Percentiles rank a stretch among this genome's conserved stretches.
Evolutionary conservation across 2,329 filamentous ascomycete species (phyloP).

Genomic region (Furcasterigmium furcatum): DNA sequence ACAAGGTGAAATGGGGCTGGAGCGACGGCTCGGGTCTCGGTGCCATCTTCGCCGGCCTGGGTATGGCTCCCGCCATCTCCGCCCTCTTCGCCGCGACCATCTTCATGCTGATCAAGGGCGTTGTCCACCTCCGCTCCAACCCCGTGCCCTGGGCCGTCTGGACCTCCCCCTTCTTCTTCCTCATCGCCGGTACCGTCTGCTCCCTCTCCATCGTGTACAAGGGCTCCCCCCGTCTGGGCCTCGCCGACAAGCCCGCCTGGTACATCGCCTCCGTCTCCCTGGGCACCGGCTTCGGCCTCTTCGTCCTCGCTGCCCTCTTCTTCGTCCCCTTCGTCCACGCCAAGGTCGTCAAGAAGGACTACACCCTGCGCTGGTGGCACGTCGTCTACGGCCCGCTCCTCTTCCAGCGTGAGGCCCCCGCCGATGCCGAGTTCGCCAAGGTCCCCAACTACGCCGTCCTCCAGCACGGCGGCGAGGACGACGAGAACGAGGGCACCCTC

Average conservation of each 20-base stretch:
- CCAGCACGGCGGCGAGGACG: constrained; percentile 57
- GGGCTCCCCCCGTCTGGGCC: constrained; percentile 65
- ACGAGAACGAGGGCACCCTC: constrained; percentile 19
- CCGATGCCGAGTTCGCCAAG: constrained; percentile 51
- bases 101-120: constrained; percentile 69
- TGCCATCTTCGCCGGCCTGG: constrained; percentile 68
- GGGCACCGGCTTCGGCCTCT: constrained; percentile 59
- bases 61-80: constrained; percentile 68
- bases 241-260: constrained; percentile 64
- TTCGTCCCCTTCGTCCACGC: constrained; percentile 70
- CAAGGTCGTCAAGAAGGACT: constrained; percentile 66
- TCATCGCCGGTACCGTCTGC: constrained; percentile 70
- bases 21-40: constrained; percentile 65
- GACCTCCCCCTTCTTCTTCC: constrained; percentile 73
- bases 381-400: constrained; percentile 62
- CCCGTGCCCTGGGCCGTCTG: constrained; percentile 71
- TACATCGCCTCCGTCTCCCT: constrained; percentile 66
- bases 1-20: constrained; percentile 66
- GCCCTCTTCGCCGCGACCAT: constrained; percentile 63
- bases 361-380: constrained; percentile 60
- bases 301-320: constrained; percentile 60
- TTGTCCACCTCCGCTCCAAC: constrained; percentile 70
- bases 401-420: constrained; percentile 53
- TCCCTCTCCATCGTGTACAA: constrained; percentile 79
- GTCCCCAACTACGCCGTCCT: constrained; percentile 78